phyloP scores from a whole-genome alignment of 768 basidiomycete species.

The Lentinula boryana region DNA sequence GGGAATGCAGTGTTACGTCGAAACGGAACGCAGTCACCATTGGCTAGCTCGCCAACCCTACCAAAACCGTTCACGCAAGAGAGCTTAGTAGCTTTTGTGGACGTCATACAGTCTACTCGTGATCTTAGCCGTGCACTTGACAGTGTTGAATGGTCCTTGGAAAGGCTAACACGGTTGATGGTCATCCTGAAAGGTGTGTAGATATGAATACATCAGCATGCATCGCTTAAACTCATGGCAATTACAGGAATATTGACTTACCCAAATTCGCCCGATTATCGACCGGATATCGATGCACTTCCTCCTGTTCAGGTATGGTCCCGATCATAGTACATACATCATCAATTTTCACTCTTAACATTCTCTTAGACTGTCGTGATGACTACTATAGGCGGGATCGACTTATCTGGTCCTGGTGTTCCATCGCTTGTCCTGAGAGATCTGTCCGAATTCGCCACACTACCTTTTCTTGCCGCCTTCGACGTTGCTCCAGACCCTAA shows the following conservation, averaged over 20 bases:
- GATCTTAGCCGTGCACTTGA: slow-evolving; percentile 40
- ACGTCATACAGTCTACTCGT: slow-evolving; percentile 60
- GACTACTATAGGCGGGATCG: slow-evolving; percentile 62
- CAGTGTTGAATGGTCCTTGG: slow-evolving; percentile 58
- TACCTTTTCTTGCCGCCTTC: slow-evolving; percentile 84
- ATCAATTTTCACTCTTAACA: slow-evolving; percentile 1
- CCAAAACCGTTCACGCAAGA: slow-evolving; percentile 71
- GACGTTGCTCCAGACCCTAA: slow-evolving; percentile 42
- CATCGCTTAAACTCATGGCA: background rate
- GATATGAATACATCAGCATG: background rate
- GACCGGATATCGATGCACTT: slow-evolving; percentile 80
- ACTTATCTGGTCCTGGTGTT: slow-evolving; percentile 53
- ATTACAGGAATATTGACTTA: slow-evolving; percentile 70
- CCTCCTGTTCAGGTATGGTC: slow-evolving; percentile 67
- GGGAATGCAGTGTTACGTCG: slow-evolving; percentile 44
- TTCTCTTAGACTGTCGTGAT: slow-evolving; percentile 61
- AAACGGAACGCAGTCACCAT: slow-evolving; percentile 13
- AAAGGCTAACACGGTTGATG: slow-evolving; percentile 64
- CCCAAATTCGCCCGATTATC: slow-evolving; percentile 74
- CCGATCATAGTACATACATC: background rate
- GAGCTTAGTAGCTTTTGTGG: slow-evolving; percentile 75
- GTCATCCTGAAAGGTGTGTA: slow-evolving; percentile 65
- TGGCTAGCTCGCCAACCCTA: slow-evolving; percentile 16
- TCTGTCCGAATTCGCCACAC: slow-evolving; percentile 75
- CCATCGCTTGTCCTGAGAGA: slow-evolving; percentile 77